Evolutionary conservation across 140 eudicot species (phyloP).

Genomic region (Senecio squalidus): DNA sequence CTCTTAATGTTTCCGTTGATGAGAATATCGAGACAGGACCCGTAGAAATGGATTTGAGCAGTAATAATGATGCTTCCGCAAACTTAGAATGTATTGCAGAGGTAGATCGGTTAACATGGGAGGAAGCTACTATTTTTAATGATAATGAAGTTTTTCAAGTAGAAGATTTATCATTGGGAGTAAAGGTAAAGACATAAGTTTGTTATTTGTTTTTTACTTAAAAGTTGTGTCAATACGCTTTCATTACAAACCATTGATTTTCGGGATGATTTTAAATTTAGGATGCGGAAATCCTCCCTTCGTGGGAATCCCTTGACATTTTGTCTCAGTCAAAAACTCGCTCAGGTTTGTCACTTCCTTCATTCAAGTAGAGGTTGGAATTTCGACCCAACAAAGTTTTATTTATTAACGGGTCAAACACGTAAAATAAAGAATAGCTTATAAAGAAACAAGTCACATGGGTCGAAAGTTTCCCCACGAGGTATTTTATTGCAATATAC

Average conservation of each 20-base stretch:
- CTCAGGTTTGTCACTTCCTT: conserved; percentile 59
- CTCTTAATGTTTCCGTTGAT: conserved; percentile 15
- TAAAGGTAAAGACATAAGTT: no score
- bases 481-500: not conserved
- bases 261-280: no score
- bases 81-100: conserved; percentile 20
- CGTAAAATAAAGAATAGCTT: no score
- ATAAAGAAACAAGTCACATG: not conserved
- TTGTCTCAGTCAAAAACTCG: conserved; percentile 28
- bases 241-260: no score
- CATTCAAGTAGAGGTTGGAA: no score
- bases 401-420: no score
- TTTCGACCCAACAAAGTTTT: no score
- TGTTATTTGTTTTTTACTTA: no score
- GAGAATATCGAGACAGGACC: conserved; percentile 16
- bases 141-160: no score
- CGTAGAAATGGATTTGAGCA: conserved; percentile 10
- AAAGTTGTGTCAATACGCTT: no score
- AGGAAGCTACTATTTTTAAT: conserved; percentile 35
- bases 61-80: conserved; percentile 11
- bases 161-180: no score
- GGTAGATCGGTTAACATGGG: conserved; percentile 39
- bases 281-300: conserved; percentile 16
- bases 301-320: conserved; percentile 32
- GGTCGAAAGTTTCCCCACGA: not conserved